These are phyloP conservation scores for Heimioporus retisporus DNA, from an alignment of 1,284 basidiomycete species.

Conservation along the genomic window DNA sequence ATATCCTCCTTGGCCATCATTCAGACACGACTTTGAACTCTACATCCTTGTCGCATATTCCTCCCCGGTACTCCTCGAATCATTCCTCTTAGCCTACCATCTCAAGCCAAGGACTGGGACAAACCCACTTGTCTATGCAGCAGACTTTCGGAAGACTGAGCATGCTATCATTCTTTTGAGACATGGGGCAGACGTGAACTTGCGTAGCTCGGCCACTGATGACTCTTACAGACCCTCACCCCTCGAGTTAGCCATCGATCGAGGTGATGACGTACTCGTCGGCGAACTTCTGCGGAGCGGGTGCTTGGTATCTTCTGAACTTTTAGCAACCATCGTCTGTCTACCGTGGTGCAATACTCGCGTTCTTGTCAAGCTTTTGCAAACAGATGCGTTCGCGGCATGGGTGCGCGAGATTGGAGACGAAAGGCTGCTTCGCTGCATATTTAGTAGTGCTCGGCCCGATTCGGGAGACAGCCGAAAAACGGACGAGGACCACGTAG, in stretches of 20 bases:
- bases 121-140: constrained; percentile 10
- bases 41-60: constrained; percentile 9
- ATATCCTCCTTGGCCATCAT: constrained; percentile 13
- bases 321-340: not conserved
- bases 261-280: not conserved
- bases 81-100: not conserved
- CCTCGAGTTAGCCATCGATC: constrained; percentile 1
- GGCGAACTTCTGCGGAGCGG: not conserved
- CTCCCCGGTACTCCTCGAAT: not conserved
- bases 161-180: constrained; percentile 3
- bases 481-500: too few relatives aligned
- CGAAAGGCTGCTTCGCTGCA: not conserved
- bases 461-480: too few relatives aligned
- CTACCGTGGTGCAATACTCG: constrained; percentile 3
- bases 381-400: not conserved
- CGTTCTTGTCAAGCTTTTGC: not conserved
- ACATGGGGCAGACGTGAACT: not conserved
- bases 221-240: not conserved
- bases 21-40: too few relatives aligned
- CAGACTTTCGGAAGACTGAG: constrained; percentile 7
- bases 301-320: not conserved
- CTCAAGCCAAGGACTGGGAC: constrained; percentile 1
- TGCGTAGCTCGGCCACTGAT: not conserved
- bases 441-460: constrained; percentile 4
- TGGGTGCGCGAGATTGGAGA: not conserved